A percentile compares a stretch with the other conserved stretches of the same genome.
These are phyloP conservation scores for Quambalaria eucalypti DNA, from an alignment of 1,284 basidiomycete genomes.

Conservation along the genomic window DNA sequence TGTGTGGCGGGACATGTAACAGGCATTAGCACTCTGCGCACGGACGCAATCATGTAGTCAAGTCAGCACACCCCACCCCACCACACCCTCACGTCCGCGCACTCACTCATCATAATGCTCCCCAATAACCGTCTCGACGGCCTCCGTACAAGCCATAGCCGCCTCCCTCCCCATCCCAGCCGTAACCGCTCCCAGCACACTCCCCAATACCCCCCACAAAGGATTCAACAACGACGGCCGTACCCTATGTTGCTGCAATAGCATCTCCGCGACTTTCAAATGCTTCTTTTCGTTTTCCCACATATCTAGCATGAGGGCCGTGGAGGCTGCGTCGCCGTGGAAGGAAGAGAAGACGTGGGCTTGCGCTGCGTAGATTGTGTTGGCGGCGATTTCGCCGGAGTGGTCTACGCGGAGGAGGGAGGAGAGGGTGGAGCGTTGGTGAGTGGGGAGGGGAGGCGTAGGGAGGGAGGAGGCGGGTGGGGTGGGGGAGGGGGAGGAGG, in stretches of 20 bases:
- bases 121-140: constrained; percentile 92
- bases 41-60: too few species aligned
- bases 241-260: constrained; percentile 72
- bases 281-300: constrained; percentile 95
- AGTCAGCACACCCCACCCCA: too few species aligned
- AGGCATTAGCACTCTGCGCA: too few species aligned
- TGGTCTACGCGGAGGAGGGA: constrained; percentile 46
- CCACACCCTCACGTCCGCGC: too few species aligned
- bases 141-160: constrained; percentile 96
- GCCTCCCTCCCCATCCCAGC: constrained; percentile 83
- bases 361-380: constrained; percentile 45
- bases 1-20: too few species aligned
- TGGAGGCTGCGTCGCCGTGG: constrained; percentile 22
- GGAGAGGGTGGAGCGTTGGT: constrained; percentile 20
- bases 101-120: constrained; percentile 95
- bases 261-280: constrained; percentile 69
- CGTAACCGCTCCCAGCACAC: constrained; percentile 72
- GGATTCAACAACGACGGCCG: constrained; percentile 75
- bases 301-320: constrained; percentile 59
- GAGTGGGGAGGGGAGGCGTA: background rate
- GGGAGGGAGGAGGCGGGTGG: background rate
- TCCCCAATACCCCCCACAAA: constrained; percentile 74
- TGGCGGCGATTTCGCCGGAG: constrained; percentile 43
- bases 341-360: constrained; percentile 35
- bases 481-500: constrained; percentile 1